Evolutionary conservation across 169 alveolate species (phyloP), one percentile per base, ranked within the genome.

Genomic region (Babesia divergens): DNA sequence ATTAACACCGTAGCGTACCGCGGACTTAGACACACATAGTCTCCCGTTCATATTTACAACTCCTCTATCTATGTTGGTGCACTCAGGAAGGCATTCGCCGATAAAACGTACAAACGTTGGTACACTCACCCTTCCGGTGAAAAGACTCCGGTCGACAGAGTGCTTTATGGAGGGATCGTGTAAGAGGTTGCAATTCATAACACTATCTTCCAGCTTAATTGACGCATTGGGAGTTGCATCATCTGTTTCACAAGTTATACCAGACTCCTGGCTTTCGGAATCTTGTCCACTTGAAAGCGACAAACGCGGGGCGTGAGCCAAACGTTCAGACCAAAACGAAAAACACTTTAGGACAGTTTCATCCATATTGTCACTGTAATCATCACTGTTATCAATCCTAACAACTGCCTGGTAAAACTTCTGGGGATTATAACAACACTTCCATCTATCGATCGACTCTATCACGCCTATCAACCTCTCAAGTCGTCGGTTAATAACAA

Each of bases 241-340:
- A n/a, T 46, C 74, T n/a, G n/a, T n/a, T n/a, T n/a, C n/a, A n/a
- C n/a, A n/a, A n/a, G n/a, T n/a, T n/a, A n/a, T n/a, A n/a, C n/a
- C n/a, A 3, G 38, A 7, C 11, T 26, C 14, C 3, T 7, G 3
- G 6, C 18, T 5, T 8, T 22, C n/a, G 37, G 56, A 6, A 4
- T 51, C 56, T 9, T 40, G 43, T 0, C 56, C 34, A n/a, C 26
- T 16, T 6, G 40, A 66, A 3, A 66, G 18, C 35, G 56, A 4
- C n/a, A 53, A 18, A 20, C 26, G 16, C 4, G 85, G 75, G 5
- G 22, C 13, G 14, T 31, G 28, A 3, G 51, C 7, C 7, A 50
- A 11, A 7, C 70, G 56, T 31, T 76, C 74, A 0, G 81, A 44
- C 85, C 85, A 76, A 34, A 76, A 76, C 0, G 85, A 16, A 29